Conservation (phyloP, 139 green algal species). For the Pseudopediastrum boryanum region DNA sequence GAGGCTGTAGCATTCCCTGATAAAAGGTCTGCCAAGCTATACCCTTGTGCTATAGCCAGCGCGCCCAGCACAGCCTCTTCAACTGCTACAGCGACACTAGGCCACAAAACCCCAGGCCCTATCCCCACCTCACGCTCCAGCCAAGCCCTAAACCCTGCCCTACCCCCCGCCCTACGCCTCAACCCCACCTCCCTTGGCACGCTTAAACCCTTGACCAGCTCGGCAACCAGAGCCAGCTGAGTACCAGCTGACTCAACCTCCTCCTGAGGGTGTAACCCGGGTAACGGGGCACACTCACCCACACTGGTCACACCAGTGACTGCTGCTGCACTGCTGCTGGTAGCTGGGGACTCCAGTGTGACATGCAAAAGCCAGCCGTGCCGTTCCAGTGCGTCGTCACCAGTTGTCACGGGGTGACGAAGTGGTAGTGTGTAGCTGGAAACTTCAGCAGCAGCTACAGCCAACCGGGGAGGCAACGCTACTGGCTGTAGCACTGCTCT, state of each 20-base stretch:
- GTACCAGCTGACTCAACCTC: slow-evolving; percentile 34
- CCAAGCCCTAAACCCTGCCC: too few species aligned
- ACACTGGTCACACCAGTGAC: slow-evolving; percentile 39
- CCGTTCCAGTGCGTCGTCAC: too few species aligned
- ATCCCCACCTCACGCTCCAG: slow-evolving; percentile 49
- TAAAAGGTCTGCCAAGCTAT: slow-evolving; percentile 30
- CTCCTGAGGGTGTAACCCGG: slow-evolving; percentile 84
- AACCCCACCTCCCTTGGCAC: too few species aligned
- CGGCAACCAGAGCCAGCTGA: too few species aligned
- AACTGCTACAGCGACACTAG: slow-evolving; percentile 58
- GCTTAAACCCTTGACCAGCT: neutral
- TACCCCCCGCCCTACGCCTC: too few species aligned
- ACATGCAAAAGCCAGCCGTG: neutral
- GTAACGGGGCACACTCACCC: slow-evolving; percentile 86
- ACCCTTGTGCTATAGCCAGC: slow-evolving; percentile 49
- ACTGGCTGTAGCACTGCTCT: slow-evolving; percentile 17
- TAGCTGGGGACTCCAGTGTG: neutral
- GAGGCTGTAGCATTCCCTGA: neutral
- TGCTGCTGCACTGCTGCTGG: neutral
- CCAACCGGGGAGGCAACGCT: neutral
- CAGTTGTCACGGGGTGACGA: slow-evolving; percentile 62
- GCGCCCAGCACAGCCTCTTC: slow-evolving; percentile 78
- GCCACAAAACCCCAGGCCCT: slow-evolving; percentile 42
- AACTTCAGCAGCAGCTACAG: slow-evolving; percentile 10
- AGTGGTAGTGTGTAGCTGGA: slow-evolving; percentile 68